phyloP scores from a whole-genome alignment of 331 rosid species.

The Dryas integrifolia region DNA sequence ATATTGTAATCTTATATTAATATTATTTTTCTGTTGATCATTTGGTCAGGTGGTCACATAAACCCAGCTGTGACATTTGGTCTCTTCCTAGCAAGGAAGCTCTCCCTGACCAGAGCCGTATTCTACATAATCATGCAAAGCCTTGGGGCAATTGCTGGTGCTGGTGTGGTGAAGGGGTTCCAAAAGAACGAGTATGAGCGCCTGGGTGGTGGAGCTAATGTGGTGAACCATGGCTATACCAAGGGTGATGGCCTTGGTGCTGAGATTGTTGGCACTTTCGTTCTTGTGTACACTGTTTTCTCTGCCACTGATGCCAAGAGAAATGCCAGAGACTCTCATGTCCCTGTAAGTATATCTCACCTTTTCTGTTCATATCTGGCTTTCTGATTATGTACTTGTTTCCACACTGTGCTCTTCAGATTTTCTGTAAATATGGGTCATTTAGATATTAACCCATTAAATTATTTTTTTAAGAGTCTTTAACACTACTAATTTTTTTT shows the following conservation, averaged over 20 bases:
- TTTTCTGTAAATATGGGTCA: not conserved
- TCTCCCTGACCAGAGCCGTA: constrained; percentile 37
- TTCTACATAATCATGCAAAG: constrained; percentile 44
- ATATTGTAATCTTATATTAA: not conserved
- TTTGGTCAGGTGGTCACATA: constrained; percentile 42
- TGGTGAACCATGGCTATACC: constrained; percentile 32
- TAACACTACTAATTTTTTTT: too few relatives aligned
- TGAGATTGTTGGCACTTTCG: constrained; percentile 43
- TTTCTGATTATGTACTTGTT: not conserved
- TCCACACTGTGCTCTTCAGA: not conserved
- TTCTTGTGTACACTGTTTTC: constrained; percentile 46
- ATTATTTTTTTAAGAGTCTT: too few relatives aligned
- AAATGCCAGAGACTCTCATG: constrained; percentile 47
- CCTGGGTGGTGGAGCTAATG: constrained; percentile 40
- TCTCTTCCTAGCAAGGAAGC: constrained; percentile 46
- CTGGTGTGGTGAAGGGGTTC: constrained; percentile 43
- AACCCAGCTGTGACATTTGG: constrained; percentile 52
- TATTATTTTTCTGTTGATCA: not conserved
- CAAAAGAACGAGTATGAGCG: constrained; percentile 14
- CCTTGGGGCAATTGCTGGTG: constrained; percentile 44
- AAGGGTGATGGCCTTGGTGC: constrained; percentile 45
- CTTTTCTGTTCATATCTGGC: not conserved
- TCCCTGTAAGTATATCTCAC: constrained; percentile 36
- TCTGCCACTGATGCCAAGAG: constrained; percentile 52
- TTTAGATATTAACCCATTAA: too few relatives aligned